These are phyloP conservation scores for Sphaerulina vaccinii DNA, from an alignment of 2,329 filamentous ascomycete genomes.

Conservation along the genomic window DNA sequence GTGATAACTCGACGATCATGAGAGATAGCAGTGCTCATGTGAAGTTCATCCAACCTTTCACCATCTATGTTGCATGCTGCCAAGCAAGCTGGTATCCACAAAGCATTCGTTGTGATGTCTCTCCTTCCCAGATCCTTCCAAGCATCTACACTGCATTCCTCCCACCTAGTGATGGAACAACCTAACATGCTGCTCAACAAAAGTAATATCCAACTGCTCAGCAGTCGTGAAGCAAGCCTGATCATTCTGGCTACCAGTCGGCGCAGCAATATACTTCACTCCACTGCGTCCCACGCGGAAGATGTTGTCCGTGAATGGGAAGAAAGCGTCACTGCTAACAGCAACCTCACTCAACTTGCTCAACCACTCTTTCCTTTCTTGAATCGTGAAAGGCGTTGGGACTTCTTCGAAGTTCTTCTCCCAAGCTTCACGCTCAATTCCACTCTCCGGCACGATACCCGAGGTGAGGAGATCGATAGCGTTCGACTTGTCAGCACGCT, in stretches of 20 bases:
- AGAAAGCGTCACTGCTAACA: slow-evolving; percentile 93
- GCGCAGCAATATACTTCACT: slow-evolving; percentile 93
- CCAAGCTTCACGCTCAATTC: slow-evolving; percentile 81
- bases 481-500: slow-evolving; percentile 96
- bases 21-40: too few relatives aligned
- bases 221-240: slow-evolving; percentile 79
- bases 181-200: slow-evolving; percentile 90
- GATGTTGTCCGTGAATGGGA: slow-evolving; percentile 98
- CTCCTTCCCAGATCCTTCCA: background rate
- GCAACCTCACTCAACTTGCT: slow-evolving; percentile 77
- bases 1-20: background rate
- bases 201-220: slow-evolving; percentile 87
- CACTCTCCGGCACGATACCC: slow-evolving; percentile 79
- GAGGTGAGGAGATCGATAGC: slow-evolving; percentile 94
- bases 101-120: slow-evolving; percentile 4
- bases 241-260: slow-evolving; percentile 86
- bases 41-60: too few relatives aligned
- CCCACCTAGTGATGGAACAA: slow-evolving; percentile 83
- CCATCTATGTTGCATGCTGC: too few relatives aligned
- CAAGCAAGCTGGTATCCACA: slow-evolving; percentile 14
- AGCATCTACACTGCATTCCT: background rate
- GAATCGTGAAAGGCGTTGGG: slow-evolving; percentile 73
- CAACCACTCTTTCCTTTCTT: slow-evolving; percentile 86
- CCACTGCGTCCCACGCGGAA: slow-evolving; percentile 87
- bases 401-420: slow-evolving; percentile 89